Base-by-base conservation (phyloP, 805 yeast species). In the Tetrapisispora pingtungensis region DNA sequence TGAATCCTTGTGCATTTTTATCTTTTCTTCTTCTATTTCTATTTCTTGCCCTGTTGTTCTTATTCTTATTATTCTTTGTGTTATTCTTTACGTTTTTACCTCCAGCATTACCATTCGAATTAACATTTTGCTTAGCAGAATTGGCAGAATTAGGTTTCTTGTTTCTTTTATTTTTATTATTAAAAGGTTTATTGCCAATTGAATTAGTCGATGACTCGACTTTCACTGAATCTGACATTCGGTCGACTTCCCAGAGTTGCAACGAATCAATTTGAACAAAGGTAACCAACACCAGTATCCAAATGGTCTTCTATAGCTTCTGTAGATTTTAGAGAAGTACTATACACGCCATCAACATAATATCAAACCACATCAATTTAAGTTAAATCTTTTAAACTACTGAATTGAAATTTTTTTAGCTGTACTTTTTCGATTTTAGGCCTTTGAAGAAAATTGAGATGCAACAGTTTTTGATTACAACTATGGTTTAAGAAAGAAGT, bases 1-100 rank as follows among this genome's bases (percentile, higher is more conserved):
- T 67, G 24, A 33, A 32, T 12, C 40, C 39, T 10, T 26, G 13
- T 3, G 26, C 20, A 5, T 38, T 31, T 20, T 43, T 36, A 13
- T 33, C 40, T 14, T 15, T 18, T 7, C 1, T 10, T 17, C 32
- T 43, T 24, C 36, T 22, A 22, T 22, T 15, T 24, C 30, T 28
- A 15, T 31, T 24, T 31, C 36, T 42, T 8, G 13, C 35, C 24
- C 38, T 40, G 6, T 10, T 18, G 7, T n/a, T 24, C 27, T n/a
- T 34, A 4, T 30, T 40, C 27, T 31, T 40, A 15, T 14, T 15
- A 3, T 24, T 40, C 27, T 31, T 40, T 20, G 7, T 15, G 2
- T 24, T 18, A 17, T 28, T 28, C 31, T 28, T 28, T 28, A 28
- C n/a, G 12, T 5, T 28, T 28, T 28, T 28, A 28, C 13, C 31